phyloP scores from a whole-genome alignment of 2,329 filamentous ascomycete genomes.

The Myriosclerotinia curreyana region DNA sequence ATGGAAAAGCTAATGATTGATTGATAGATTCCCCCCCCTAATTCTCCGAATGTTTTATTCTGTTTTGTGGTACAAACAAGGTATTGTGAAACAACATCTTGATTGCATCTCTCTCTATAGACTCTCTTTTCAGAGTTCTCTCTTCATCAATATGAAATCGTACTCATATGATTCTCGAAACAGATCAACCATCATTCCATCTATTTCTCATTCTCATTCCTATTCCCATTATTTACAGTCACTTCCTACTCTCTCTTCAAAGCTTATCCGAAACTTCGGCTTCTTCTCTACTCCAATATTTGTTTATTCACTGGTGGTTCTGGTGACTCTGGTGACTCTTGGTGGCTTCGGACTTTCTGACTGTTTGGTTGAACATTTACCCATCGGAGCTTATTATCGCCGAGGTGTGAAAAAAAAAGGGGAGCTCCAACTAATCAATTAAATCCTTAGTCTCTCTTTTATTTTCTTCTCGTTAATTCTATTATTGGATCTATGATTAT shows the following conservation, averaged over 20 bases:
- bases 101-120: background rate
- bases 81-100: conserved; percentile 20
- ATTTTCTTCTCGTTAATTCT: background rate
- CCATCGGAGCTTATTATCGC: conserved; percentile 19
- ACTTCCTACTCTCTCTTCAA: background rate
- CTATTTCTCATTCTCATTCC: too few species aligned
- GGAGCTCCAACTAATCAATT: background rate
- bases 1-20: background rate
- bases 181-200: background rate
- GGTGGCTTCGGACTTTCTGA: background rate
- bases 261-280: background rate
- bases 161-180: background rate
- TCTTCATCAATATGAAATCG: background rate
- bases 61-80: conserved; percentile 13
- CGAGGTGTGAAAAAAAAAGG: conserved; percentile 6
- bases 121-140: background rate
- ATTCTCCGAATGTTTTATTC: conserved; percentile 17
- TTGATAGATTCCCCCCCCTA: conserved; percentile 8
- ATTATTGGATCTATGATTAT: too few species aligned
- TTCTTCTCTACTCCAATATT: background rate
- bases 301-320: background rate
- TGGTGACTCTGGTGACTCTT: too few species aligned
- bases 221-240: background rate
- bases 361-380: background rate
- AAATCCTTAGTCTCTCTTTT: background rate